Evolutionary conservation across 352 stramenopile genomes (phyloP), one percentile per base, ranked within the genome.

Genomic region (Pythium myriotylum): DNA sequence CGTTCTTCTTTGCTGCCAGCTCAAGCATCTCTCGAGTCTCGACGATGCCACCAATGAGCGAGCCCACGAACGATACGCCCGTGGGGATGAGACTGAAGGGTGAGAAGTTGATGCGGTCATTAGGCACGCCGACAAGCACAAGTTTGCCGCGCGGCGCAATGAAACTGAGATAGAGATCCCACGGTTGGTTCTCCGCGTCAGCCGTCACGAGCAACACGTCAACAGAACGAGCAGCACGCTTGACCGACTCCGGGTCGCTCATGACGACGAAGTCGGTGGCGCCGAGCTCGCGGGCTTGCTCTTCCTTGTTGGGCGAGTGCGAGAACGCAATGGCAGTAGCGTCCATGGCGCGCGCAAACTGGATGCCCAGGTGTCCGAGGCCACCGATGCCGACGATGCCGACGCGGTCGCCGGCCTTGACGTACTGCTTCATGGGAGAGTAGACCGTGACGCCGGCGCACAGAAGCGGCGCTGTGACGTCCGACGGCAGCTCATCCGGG

Each of bases 371-470:
- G 54, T 92, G 84, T 23, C 84, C 84, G 7, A 92, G 67, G 26
- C 84, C 84, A 40, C 83, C 84, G 50, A 91, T 71, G 22, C 84
- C 84, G 0, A 77, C 70, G n/a, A 93, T 65, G 37, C 62, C 81
- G 4, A 93, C 65, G 14, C 62, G 68, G 35, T 74, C 33, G 26
- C 67, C 68, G 16, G 55, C 17, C 54, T 76, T 45, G 17, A 72
- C 70, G 57, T 70, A 69, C 43, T 64, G 79, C 60, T 65, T 72
- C 39, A 88, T 43, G 37, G 37, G 37, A 6, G 37, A 73, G 51
- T 77, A 93, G 14, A 66, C 76, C 12, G 84, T 93, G 47, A 89
- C 82, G 54, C 84, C 84, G 20, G 81, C 79, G 70, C 84, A 93
- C 27, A 92, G 61, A 20, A 92, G 58, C 24, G 76, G 71, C 26